These are phyloP conservation scores for Metschnikowia drakensbergensis DNA, from an alignment of 805 yeast species.

Conservation along the genomic window DNA sequence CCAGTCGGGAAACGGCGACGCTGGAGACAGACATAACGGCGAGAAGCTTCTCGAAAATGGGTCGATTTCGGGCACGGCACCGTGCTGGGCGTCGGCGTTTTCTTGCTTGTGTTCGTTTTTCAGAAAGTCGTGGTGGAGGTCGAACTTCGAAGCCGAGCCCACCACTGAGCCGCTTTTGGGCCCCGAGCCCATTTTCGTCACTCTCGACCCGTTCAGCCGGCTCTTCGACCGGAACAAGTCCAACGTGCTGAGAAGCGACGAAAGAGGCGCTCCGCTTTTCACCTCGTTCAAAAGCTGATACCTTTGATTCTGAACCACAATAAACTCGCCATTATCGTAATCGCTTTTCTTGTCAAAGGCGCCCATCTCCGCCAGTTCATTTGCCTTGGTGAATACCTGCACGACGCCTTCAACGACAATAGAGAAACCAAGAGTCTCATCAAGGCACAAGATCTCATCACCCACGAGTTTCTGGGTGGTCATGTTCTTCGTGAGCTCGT, in stretches of 20 bases:
- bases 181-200: background rate
- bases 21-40: background rate
- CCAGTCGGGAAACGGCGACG: background rate
- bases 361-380: constrained; percentile 13
- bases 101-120: background rate
- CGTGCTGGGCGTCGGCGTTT: background rate
- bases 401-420: constrained; percentile 90
- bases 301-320: constrained; percentile 51
- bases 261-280: constrained; percentile 77
- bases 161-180: background rate
- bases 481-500: constrained; percentile 88
- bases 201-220: too few species aligned
- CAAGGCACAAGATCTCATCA: constrained; percentile 72
- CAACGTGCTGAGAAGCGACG: constrained; percentile 76
- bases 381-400: constrained; percentile 65
- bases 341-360: constrained; percentile 22
- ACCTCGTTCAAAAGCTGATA: constrained; percentile 78
- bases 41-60: background rate
- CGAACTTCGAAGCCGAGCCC: too few species aligned
- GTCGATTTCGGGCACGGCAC: background rate
- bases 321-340: constrained; percentile 37
- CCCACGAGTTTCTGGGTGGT: constrained; percentile 77
- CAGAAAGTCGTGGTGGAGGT: too few species aligned
- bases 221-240: constrained; percentile 53
- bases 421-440: constrained; percentile 77